Evolutionary conservation across 106 monocot genomes (phyloP).

Genomic region (Platanthera zijinensis): DNA sequence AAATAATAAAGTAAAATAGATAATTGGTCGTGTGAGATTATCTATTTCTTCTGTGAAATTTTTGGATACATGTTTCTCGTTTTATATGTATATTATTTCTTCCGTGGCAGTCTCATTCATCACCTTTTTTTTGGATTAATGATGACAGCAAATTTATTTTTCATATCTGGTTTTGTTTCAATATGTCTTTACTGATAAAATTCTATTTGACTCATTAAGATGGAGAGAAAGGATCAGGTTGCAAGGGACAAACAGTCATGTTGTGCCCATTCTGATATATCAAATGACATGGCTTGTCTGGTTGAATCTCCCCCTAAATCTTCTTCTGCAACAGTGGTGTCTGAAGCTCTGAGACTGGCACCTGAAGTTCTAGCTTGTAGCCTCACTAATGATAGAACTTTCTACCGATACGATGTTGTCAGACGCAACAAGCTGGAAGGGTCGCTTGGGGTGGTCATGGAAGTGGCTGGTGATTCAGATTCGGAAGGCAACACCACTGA

Average conservation of each 20-base stretch:
- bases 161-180: constrained; percentile 1
- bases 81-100: not conserved
- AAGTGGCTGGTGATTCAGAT: constrained; percentile 77
- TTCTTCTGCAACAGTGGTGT: not conserved
- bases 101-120: not conserved
- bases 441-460: constrained; percentile 68
- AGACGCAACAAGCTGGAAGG: constrained; percentile 38
- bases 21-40: not conserved
- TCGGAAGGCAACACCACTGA: constrained; percentile 55
- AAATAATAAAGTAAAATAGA: too few species aligned
- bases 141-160: not conserved
- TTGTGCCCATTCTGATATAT: not conserved
- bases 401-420: constrained; percentile 88
- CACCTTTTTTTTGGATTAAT: not conserved
- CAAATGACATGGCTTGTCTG: not conserved
- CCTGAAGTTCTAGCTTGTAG: constrained; percentile 13
- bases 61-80: not conserved
- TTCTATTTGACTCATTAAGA: not conserved
- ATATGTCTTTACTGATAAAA: not conserved
- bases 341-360: constrained; percentile 10
- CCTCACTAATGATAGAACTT: constrained; percentile 19
- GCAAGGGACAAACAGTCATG: not conserved
- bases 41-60: not conserved
- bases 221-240: constrained; percentile 1
- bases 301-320: constrained; percentile 5